phyloP scores from a whole-genome alignment of 2,329 filamentous ascomycete genomes.

The Aspergillus proliferans region DNA sequence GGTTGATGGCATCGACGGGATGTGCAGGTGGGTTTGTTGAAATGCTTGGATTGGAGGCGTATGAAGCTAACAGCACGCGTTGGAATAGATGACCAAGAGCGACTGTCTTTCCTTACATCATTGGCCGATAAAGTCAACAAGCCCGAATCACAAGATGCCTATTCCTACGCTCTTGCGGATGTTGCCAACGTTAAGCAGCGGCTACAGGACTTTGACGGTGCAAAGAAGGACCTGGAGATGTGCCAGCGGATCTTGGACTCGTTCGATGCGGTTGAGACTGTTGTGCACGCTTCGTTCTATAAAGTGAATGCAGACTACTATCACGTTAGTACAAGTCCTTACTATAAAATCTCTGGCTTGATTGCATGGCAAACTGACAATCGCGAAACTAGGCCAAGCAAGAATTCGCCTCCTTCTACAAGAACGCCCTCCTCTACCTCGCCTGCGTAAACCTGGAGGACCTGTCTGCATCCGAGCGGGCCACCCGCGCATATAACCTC shows the following conservation, averaged over 20 bases:
- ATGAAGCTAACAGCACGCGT: constrained; percentile 6
- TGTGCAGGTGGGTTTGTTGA: constrained; percentile 43
- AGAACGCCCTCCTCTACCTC: constrained; percentile 93
- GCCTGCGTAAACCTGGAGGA: constrained; percentile 83
- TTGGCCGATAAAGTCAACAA: constrained; percentile 86
- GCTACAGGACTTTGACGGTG: constrained; percentile 70
- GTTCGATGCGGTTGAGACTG: constrained; percentile 91
- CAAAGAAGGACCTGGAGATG: constrained; percentile 77
- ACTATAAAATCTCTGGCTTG: not conserved
- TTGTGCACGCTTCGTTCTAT: constrained; percentile 95
- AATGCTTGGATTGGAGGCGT: not conserved
- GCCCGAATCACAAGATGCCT: constrained; percentile 87
- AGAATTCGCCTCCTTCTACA: constrained; percentile 95
- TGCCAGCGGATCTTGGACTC: constrained; percentile 82
- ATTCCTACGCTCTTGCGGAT: constrained; percentile 87
- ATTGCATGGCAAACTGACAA: constrained; percentile 2
- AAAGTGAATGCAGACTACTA: constrained; percentile 92
- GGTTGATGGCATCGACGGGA: constrained; percentile 77
- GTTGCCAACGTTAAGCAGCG: constrained; percentile 82
- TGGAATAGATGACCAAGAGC: constrained; percentile 72
- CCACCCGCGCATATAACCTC: constrained; percentile 82
- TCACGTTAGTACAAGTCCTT: constrained; percentile 50
- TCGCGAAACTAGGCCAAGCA: constrained; percentile 55
- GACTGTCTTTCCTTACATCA: constrained; percentile 74
- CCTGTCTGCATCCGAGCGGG: constrained; percentile 67